phyloP scores from a whole-genome alignment of 176 grass and related monocot genomes.

The Panicum miliaceum region DNA sequence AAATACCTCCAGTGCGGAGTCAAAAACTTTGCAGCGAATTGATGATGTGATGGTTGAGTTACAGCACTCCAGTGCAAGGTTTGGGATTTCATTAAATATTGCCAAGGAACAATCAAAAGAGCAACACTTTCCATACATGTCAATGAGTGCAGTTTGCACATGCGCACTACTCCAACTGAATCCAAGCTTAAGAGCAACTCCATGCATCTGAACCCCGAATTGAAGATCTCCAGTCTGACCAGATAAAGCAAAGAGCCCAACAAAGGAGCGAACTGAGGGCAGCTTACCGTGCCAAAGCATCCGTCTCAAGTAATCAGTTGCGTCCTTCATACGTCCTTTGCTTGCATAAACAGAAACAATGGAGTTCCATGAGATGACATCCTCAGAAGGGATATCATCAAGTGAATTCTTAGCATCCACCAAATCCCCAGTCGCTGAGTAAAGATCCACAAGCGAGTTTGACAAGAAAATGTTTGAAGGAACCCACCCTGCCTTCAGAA shows the following conservation, averaged over 20 bases:
- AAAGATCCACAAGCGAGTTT: conserved; percentile 48
- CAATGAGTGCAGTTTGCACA: conserved; percentile 40
- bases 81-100: conserved; percentile 37
- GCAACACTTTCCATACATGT: conserved; percentile 47
- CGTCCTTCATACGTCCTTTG: conserved; percentile 21
- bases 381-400: conserved; percentile 20
- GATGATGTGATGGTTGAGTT: conserved; percentile 41
- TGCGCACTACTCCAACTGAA: conserved; percentile 12
- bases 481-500: conserved; percentile 46
- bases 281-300: conserved; percentile 43
- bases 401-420: conserved; percentile 28
- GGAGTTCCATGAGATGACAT: conserved; percentile 50
- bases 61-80: conserved; percentile 42
- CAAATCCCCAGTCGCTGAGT: conserved; percentile 27
- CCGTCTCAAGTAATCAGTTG: conserved; percentile 35
- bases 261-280: conserved; percentile 36
- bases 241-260: conserved; percentile 31
- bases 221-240: conserved; percentile 5
- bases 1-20: conserved; percentile 20
- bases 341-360: conserved; percentile 37
- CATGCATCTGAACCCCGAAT: conserved; percentile 31
- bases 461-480: conserved; percentile 47
- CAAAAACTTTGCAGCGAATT: conserved; percentile 26
- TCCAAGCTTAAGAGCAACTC: conserved; percentile 35
- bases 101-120: conserved; percentile 30